Percentiles rank a stretch among this genome's conserved stretches.
These are phyloP conservation scores for Stellera chamaejasme DNA, from an alignment of 345 rosid species.

Conservation along the genomic window DNA sequence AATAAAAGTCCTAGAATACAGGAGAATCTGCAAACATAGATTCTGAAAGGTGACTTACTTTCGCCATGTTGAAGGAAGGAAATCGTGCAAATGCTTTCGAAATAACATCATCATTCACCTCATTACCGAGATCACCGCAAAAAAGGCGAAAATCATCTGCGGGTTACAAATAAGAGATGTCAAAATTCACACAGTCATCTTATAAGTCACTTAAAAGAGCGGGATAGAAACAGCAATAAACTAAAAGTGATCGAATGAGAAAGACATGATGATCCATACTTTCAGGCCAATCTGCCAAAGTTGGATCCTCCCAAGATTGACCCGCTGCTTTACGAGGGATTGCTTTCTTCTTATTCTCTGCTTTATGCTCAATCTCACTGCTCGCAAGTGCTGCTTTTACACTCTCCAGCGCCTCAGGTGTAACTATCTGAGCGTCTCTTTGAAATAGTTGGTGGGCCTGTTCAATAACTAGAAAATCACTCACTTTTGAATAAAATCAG, in stretches of 20 bases:
- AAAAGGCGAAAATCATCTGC: slow-evolving; percentile 90
- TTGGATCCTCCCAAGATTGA: slow-evolving; percentile 93
- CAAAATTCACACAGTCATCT: not conserved
- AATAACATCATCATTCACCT: slow-evolving; percentile 99
- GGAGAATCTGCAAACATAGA: slow-evolving; percentile 2
- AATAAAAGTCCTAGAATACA: slow-evolving; percentile 11
- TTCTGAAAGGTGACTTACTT: slow-evolving; percentile 30
- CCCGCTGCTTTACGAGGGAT: slow-evolving; percentile 98
- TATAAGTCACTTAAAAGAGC: not conserved
- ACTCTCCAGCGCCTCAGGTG: slow-evolving; percentile 93
- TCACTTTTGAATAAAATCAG: not conserved
- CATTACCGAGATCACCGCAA: slow-evolving; percentile 99
- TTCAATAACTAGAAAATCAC: slow-evolving; percentile 18
- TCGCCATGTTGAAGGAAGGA: slow-evolving; percentile 97
- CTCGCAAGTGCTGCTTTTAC: slow-evolving; percentile 95
- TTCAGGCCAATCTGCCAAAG: slow-evolving; percentile 98
- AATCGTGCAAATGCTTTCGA: slow-evolving; percentile 92
- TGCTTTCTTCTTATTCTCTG: slow-evolving; percentile 85
- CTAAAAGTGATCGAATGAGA: not conserved
- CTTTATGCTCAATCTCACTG: slow-evolving; percentile 87
- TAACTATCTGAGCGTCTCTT: slow-evolving; percentile 88
- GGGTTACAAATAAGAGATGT: slow-evolving; percentile 10
- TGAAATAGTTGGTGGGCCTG: slow-evolving; percentile 94
- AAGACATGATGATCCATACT: slow-evolving; percentile 34
- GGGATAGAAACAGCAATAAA: not conserved